Conservation (phyloP, 176 grass and related monocot genomes). For the Avena sativa region DNA sequence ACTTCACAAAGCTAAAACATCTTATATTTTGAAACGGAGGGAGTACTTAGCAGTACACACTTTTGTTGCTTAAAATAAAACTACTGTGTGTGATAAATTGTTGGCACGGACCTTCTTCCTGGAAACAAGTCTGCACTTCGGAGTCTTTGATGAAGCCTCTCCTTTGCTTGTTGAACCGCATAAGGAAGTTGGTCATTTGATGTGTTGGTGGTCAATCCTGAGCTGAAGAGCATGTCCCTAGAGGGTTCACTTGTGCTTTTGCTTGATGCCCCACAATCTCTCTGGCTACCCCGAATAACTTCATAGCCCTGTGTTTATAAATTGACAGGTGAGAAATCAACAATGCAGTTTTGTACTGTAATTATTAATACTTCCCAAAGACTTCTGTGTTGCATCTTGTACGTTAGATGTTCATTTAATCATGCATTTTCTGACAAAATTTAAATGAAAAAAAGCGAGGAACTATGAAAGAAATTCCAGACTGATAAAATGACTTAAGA, state of each 20-base stretch:
- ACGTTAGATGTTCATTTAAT: neutral
- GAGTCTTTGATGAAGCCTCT: slow-evolving; percentile 54
- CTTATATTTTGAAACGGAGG: too few species aligned
- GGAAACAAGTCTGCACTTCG: slow-evolving; percentile 33
- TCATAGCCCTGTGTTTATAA: slow-evolving; percentile 9
- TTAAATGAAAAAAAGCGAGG: too few species aligned
- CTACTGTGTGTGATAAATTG: neutral
- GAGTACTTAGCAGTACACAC: neutral
- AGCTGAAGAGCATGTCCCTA: neutral
- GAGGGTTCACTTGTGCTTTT: neutral
- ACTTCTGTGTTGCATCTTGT: neutral
- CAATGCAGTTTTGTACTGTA: neutral
- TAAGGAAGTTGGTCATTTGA: slow-evolving; percentile 48
- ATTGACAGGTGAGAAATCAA: neutral
- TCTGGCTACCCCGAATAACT: neutral
- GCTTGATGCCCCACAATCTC: neutral
- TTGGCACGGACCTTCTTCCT: slow-evolving; percentile 33
- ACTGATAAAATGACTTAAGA: too few species aligned
- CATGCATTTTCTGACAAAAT: too few species aligned
- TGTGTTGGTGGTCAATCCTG: slow-evolving; percentile 11
- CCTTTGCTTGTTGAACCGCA: slow-evolving; percentile 42
- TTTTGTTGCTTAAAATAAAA: neutral
- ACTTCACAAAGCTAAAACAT: too few species aligned
- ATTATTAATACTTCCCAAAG: neutral
- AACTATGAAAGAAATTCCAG: too few species aligned